Evolutionary conservation across 352 stramenopile genomes (phyloP).

Genomic region (Pythium insidiosum): DNA sequence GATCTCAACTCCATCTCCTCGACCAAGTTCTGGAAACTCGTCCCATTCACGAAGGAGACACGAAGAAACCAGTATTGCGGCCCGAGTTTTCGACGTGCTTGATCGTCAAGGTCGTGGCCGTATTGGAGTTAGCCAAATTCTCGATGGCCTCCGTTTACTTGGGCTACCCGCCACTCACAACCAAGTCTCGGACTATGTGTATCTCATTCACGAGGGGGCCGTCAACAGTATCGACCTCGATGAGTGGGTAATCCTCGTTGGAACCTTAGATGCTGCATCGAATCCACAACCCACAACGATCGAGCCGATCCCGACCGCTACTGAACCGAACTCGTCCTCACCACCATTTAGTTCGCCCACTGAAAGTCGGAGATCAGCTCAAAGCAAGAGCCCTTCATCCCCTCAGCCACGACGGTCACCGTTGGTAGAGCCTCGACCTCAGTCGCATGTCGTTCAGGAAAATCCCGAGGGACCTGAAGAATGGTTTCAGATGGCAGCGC

Average conservation of each 20-base stretch:
- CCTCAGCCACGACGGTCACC: background rate
- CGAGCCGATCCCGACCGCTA: no score
- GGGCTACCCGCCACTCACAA: constrained; percentile 54
- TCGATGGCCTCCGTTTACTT: constrained; percentile 43
- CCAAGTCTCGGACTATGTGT: constrained; percentile 68
- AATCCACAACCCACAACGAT: no score
- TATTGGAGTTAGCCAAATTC: constrained; percentile 45
- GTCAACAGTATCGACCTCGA: constrained; percentile 45
- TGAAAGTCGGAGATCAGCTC: no score
- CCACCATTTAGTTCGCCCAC: no score
- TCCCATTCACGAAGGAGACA: no score
- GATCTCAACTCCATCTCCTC: constrained; percentile 2
- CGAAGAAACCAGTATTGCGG: constrained; percentile 25
- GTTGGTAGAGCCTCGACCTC: no score
- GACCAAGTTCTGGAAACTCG: no score
- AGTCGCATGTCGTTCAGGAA: no score
- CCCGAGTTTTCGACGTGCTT: constrained; percentile 42
- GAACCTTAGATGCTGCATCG: constrained; percentile 54
- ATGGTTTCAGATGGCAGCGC: no score
- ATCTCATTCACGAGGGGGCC: constrained; percentile 57
- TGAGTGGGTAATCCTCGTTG: constrained; percentile 61
- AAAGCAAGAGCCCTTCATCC: no score
- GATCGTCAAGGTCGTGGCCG: constrained; percentile 33
- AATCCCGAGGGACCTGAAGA: no score
- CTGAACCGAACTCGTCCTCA: no score